Evolutionary conservation across 2,329 filamentous ascomycete genomes (phyloP).

Genomic region (Xylariales sp.): DNA sequence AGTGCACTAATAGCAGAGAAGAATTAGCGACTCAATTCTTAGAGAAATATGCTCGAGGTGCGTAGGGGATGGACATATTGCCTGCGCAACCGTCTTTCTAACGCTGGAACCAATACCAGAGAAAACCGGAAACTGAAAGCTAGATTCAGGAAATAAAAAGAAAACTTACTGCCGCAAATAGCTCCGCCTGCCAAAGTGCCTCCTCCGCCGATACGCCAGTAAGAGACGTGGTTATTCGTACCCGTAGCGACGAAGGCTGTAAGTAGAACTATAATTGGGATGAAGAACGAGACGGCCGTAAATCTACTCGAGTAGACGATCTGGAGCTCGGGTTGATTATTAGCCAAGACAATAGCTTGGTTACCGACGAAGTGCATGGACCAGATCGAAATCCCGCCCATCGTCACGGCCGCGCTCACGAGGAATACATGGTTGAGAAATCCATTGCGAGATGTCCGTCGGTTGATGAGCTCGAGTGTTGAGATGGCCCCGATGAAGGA

Average conservation of each 20-base stretch:
- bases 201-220: slow-evolving; percentile 69
- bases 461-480: slow-evolving; percentile 83
- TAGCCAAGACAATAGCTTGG: slow-evolving; percentile 76
- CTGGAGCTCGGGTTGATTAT: slow-evolving; percentile 72
- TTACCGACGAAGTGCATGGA: slow-evolving; percentile 88
- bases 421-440: slow-evolving; percentile 76
- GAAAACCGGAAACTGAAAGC: background rate
- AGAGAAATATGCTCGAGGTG: background rate
- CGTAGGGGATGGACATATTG: background rate
- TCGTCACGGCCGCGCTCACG: slow-evolving; percentile 72
- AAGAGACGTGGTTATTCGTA: slow-evolving; percentile 66
- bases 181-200: slow-evolving; percentile 78
- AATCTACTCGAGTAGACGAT: slow-evolving; percentile 78
- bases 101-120: background rate
- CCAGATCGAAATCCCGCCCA: slow-evolving; percentile 81
- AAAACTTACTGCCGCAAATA: slow-evolving; percentile 70
- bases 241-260: slow-evolving; percentile 78
- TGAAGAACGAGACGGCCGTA: slow-evolving; percentile 81
- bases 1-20: slow-evolving; percentile 69
- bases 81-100: background rate
- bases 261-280: slow-evolving; percentile 80
- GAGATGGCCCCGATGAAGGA: slow-evolving; percentile 82
- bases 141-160: background rate
- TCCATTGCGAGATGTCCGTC: slow-evolving; percentile 76
- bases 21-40: slow-evolving; percentile 1